Evolutionary conservation across 495 filamentous ascomycete species (phyloP).

Genomic region (Hamigera avellanea): DNA sequence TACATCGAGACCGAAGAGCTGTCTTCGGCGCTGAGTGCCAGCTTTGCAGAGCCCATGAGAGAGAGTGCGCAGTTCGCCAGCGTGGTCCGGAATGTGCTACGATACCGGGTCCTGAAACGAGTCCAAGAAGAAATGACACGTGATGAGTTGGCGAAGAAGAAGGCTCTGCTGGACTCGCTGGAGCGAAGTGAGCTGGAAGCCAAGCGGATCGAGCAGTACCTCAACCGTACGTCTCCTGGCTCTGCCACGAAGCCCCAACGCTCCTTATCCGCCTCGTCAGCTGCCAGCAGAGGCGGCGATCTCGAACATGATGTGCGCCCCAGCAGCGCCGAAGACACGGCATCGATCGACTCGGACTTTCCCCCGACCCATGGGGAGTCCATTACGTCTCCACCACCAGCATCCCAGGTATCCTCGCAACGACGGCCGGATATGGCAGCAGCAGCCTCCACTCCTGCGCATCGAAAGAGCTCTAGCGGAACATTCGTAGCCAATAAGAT

Average conservation of each 20-base stretch:
- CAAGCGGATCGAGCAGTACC: constrained; percentile 82
- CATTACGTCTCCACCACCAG: constrained; percentile 46
- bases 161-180: constrained; percentile 61
- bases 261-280: constrained; percentile 49
- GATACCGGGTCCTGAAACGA: constrained; percentile 82
- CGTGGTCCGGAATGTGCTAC: constrained; percentile 75
- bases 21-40: constrained; percentile 67
- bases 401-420: constrained; percentile 29
- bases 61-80: constrained; percentile 96
- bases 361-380: constrained; percentile 75
- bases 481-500: constrained; percentile 84
- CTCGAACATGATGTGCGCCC: constrained; percentile 28
- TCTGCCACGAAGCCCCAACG: constrained; percentile 42
- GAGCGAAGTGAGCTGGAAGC: constrained; percentile 87
- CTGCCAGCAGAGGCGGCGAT: constrained; percentile 33
- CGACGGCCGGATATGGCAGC: constrained; percentile 21
- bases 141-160: constrained; percentile 80
- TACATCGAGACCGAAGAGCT: constrained; percentile 94
- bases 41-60: constrained; percentile 92
- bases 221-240: constrained; percentile 51
- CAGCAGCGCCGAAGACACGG: constrained; percentile 50
- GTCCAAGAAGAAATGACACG: constrained; percentile 96
- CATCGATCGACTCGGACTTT: constrained; percentile 87
- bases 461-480: constrained; percentile 63
- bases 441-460: constrained; percentile 24